Evolutionary conservation across 2,329 filamentous ascomycete genomes (phyloP), one percentile per base, ranked within the genome.

Genomic region (Cryphonectria japonica): DNA sequence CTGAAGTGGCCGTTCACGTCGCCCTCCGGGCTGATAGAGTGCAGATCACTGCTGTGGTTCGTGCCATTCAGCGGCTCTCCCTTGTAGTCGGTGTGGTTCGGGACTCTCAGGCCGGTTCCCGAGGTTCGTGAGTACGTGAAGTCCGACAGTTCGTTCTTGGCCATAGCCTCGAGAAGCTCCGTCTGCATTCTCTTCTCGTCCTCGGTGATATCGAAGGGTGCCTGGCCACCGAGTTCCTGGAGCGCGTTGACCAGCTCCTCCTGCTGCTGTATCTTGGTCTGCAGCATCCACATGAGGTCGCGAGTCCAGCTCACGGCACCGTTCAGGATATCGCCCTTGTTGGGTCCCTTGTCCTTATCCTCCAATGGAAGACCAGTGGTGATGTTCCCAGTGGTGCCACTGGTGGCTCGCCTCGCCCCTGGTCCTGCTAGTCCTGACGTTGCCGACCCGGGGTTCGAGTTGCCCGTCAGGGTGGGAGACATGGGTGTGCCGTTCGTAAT

Each of bases 251-350:
- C 89, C 66, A 98, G 87, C 78, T 97, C 92, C 74, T 97, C 92
- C 80, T 97, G 93, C 79, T 95, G 92, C 78, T 96, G 91, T 75
- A 97, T 87, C 83, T 97, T 97, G 78, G 93, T 87, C 78, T 97
- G 91, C 72, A 97, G 85, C 84, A 97, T 92, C 96, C 96, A 98
- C 94, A 98, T 97, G 67, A 99, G 86, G 82, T 99, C 96, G 74
- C 95, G 90, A 73, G 94, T 98, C 96, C 96, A 99, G 82, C 94
- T 94, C 68, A 98, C 96, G 46, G 95, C 93, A 41, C 96, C 95
- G 78, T 98, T 98, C 76, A 99, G 91, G 72, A 99, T 98, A 77
- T 99, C 96, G 65, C 96, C 96, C 83, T 99, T 99, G 85, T 98
- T 98, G 7, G 96, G 96, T 0, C 96, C 96, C 79, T 98, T 98